These are phyloP conservation scores for Coniochaeta sp. DNA, from an alignment of 2,329 filamentous ascomycete species.

Conservation along the genomic window DNA sequence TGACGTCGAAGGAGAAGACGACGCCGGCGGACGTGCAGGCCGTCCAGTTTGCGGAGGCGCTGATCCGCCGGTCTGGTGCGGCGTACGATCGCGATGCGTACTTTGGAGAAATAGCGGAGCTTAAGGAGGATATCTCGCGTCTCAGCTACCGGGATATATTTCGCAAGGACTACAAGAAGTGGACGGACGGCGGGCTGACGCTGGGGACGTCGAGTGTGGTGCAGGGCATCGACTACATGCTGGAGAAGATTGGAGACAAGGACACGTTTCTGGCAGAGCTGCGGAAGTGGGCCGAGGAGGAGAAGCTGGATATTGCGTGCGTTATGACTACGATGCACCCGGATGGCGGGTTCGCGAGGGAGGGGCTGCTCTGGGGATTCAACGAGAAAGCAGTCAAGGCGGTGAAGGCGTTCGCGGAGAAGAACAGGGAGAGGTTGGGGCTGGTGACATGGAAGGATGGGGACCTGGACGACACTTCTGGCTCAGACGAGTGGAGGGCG, in stretches of 20 bases:
- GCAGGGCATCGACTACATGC: constrained; percentile 53
- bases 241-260: constrained; percentile 41
- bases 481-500: constrained; percentile 37
- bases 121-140: constrained; percentile 60
- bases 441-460: constrained; percentile 48
- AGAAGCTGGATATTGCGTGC: constrained; percentile 51
- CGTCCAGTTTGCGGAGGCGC: constrained; percentile 49
- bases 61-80: constrained; percentile 10
- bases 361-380: constrained; percentile 61
- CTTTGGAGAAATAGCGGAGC: constrained; percentile 50
- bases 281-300: constrained; percentile 45
- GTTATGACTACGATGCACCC: constrained; percentile 63
- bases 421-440: constrained; percentile 39
- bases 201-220: constrained; percentile 65
- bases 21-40: constrained; percentile 53
- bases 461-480: constrained; percentile 30
- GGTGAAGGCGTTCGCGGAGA: constrained; percentile 45
- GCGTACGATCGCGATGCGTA: constrained; percentile 47
- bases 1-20: constrained; percentile 57
- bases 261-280: constrained; percentile 40
- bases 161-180: constrained; percentile 81
- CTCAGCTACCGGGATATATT: constrained; percentile 61
- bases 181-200: constrained; percentile 47
- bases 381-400: constrained; percentile 40
- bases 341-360: constrained; percentile 50